A percentile compares a stretch with the other conserved stretches of the same genome.
phyloP scores from a whole-genome alignment of 2,329 filamentous ascomycete species.

The Lasiodiplodia theobromae region DNA sequence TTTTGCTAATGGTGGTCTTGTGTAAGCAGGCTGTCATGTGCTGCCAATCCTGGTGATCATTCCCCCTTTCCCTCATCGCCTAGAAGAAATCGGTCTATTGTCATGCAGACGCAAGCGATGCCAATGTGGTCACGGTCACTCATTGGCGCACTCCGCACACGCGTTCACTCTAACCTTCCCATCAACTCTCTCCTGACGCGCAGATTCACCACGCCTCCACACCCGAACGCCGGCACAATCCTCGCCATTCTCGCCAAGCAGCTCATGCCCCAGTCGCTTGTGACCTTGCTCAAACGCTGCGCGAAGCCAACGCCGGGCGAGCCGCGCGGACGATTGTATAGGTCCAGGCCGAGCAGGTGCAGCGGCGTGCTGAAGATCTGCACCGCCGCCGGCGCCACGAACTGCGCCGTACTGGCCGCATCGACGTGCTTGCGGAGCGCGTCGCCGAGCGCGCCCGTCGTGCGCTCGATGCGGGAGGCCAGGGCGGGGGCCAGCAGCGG shows the following conservation, averaged over 20 bases:
- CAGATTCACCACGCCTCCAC: constrained; percentile 85
- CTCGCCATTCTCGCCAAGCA: constrained; percentile 78
- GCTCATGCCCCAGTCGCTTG: constrained; percentile 77
- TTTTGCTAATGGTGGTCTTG: background rate
- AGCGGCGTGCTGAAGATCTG: constrained; percentile 83
- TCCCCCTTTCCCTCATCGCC: background rate
- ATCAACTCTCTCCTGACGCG: constrained; percentile 74
- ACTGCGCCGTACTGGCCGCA: constrained; percentile 30
- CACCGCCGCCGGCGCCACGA: constrained; percentile 54
- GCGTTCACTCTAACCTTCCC: constrained; percentile 48
- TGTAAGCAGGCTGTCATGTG: background rate
- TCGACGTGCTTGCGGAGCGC: constrained; percentile 58
- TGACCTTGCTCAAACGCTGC: constrained; percentile 72
- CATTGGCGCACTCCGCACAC: background rate
- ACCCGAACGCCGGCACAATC: constrained; percentile 87
- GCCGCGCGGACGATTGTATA: constrained; percentile 73
- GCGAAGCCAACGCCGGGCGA: constrained; percentile 53
- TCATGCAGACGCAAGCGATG: background rate
- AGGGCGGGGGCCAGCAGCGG: constrained; percentile 76
- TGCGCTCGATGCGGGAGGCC: constrained; percentile 38
- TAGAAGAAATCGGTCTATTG: background rate
- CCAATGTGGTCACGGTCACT: background rate
- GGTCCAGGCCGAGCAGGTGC: constrained; percentile 82
- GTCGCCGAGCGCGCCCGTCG: constrained; percentile 39
- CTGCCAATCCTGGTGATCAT: background rate